Percentiles rank a stretch among this genome's conserved stretches.
These are phyloP conservation scores for Fraxinus ornus DNA, from an alignment of 305 asterid genomes.

Conservation along the genomic window DNA sequence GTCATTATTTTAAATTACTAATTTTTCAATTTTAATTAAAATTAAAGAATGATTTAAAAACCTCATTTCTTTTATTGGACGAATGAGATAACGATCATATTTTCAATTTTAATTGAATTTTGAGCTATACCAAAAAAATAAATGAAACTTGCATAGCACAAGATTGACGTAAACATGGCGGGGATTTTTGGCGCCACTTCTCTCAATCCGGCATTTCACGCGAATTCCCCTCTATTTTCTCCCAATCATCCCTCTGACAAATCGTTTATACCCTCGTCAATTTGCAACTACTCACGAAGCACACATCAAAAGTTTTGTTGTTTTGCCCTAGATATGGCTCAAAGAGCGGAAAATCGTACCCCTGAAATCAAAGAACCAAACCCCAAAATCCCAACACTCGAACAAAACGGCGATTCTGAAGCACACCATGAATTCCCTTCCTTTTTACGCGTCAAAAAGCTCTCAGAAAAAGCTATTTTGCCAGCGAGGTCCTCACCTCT, in stretches of 20 bases:
- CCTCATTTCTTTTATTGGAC: no score
- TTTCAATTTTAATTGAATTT: no score
- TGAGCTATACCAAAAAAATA: no score
- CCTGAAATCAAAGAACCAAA: background rate
- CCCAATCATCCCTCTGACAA: background rate
- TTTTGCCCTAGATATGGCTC: background rate
- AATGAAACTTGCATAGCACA: background rate
- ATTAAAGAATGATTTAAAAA: no score
- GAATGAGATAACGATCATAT: no score
- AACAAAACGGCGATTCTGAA: slow-evolving; percentile 11
- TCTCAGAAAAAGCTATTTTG: slow-evolving; percentile 58
- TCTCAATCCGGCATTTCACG: background rate
- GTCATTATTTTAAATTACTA: no score
- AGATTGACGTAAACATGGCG: background rate
- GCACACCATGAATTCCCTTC: background rate
- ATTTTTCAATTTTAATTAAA: no score
- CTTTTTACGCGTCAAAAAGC: slow-evolving; percentile 52
- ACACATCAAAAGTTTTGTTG: background rate
- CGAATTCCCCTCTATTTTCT: background rate
- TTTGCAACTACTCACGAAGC: background rate
- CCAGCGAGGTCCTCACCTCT: slow-evolving; percentile 59
- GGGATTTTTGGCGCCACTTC: background rate
- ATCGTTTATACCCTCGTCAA: background rate
- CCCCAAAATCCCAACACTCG: background rate
- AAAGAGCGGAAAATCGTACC: background rate